These are phyloP conservation scores for Candida cerambycidarum DNA, from an alignment of 805 yeast genomes.

Conservation along the genomic window DNA sequence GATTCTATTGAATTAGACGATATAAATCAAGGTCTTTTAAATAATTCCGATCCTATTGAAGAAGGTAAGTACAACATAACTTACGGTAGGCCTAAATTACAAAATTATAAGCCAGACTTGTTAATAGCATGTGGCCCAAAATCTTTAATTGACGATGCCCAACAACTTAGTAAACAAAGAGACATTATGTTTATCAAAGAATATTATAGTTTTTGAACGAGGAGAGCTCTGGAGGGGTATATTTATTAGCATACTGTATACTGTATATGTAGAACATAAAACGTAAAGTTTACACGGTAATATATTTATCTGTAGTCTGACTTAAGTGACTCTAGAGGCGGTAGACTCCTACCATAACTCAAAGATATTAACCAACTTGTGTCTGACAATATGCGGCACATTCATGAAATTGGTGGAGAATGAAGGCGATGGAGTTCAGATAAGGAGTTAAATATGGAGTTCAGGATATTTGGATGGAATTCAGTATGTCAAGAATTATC, in stretches of 20 bases:
- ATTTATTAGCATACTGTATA: too few relatives aligned
- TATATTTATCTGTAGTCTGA: too few relatives aligned
- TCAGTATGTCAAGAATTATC: too few relatives aligned
- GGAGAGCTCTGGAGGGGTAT: too few relatives aligned
- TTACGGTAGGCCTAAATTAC: slow-evolving; percentile 12
- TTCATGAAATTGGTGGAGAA: background rate
- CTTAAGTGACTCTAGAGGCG: too few relatives aligned
- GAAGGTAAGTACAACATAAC: slow-evolving; percentile 1
- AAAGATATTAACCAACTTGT: too few relatives aligned
- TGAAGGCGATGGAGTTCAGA: background rate
- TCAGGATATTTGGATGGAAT: background rate
- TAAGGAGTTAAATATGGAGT: background rate
- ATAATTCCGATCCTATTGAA: background rate
- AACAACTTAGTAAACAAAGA: slow-evolving; percentile 33
- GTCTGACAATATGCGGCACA: too few relatives aligned
- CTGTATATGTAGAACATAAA: background rate
- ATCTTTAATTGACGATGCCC: slow-evolving; percentile 41
- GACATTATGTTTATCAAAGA: slow-evolving; percentile 22
- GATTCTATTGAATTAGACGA: slow-evolving; percentile 1
- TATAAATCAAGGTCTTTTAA: background rate
- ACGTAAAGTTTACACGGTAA: background rate
- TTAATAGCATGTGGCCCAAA: slow-evolving; percentile 60
- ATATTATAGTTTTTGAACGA: slow-evolving; percentile 3
- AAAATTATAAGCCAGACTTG: slow-evolving; percentile 18
- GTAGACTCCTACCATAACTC: too few relatives aligned